A percentile compares a stretch with the other conserved stretches of the same genome.
Evolutionary conservation across 2,329 filamentous ascomycete species (phyloP).

Genomic region (Apiospora sp.): DNA sequence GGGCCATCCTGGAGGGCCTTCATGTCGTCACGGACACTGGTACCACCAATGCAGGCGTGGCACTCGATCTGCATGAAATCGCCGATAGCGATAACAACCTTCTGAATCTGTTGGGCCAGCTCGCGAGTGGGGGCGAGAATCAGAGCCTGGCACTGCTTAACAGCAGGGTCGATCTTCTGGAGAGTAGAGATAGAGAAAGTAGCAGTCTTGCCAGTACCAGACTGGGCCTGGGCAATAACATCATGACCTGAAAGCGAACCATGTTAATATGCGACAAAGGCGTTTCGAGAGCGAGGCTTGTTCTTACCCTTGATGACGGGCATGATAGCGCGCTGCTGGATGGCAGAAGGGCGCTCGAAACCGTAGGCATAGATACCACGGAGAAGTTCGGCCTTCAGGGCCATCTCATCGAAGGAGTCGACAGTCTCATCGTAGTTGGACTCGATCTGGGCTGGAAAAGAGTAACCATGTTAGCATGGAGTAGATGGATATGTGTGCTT

Average conservation of each 20-base stretch:
- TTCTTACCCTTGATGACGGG: conserved; percentile 96
- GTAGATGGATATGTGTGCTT: not conserved
- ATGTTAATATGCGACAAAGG: conserved; percentile 25
- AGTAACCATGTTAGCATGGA: conserved; percentile 28
- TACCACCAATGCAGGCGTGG: conserved; percentile 99
- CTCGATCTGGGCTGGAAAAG: conserved; percentile 88
- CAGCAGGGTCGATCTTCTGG: conserved; percentile 94
- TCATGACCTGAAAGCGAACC: conserved; percentile 73
- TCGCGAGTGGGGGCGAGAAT: conserved; percentile 98
- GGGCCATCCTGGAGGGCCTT: conserved; percentile 95
- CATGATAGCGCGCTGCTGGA: conserved; percentile 99
- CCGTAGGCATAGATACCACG: conserved; percentile 99
- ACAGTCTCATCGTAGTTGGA: conserved; percentile 99
- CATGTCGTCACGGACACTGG: conserved; percentile 98
- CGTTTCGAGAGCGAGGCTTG: not conserved
- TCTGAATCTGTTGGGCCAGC: conserved; percentile 99
- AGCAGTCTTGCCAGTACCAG: conserved; percentile 99
- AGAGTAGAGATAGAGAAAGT: conserved; percentile 99
- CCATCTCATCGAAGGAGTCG: conserved; percentile 99
- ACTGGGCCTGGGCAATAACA: conserved; percentile 99
- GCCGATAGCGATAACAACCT: conserved; percentile 97
- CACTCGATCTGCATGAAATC: conserved; percentile 99
- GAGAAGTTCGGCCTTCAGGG: conserved; percentile 95
- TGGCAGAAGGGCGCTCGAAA: conserved; percentile 99
- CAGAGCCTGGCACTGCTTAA: conserved; percentile 97